Evolutionary conservation across 2,329 filamentous ascomycete genomes (phyloP).

Genomic region (Hypoxylon sp.): DNA sequence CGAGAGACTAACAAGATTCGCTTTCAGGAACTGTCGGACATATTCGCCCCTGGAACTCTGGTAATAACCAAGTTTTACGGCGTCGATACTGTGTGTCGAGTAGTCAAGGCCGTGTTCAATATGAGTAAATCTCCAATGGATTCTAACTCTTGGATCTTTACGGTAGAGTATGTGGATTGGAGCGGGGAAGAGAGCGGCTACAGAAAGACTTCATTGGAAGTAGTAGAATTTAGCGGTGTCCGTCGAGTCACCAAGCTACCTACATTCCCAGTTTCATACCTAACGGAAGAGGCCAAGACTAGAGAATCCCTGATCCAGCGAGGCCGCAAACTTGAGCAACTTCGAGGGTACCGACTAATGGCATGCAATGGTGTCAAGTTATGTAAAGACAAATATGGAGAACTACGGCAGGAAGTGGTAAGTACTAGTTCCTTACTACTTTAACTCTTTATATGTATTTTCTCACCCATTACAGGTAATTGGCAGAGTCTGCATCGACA

Average conservation of each 20-base stretch:
- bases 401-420: background rate
- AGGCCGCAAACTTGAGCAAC: conserved; percentile 53
- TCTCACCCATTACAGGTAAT: conserved; percentile 29
- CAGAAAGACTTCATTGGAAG: conserved; percentile 43
- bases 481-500: conserved; percentile 56
- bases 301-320: conserved; percentile 50
- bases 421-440: background rate
- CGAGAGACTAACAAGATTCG: conserved; percentile 52
- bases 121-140: too few species aligned
- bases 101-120: conserved; percentile 51
- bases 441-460: background rate
- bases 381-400: conserved; percentile 35
- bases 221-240: conserved; percentile 50
- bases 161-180: conserved; percentile 57
- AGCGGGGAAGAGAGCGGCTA: conserved; percentile 55
- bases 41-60: conserved; percentile 55
- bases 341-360: conserved; percentile 56
- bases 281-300: conserved; percentile 45
- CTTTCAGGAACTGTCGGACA: conserved; percentile 55
- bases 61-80: conserved; percentile 54
- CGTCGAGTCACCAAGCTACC: conserved; percentile 50
- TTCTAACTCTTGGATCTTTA: conserved; percentile 35
- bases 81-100: conserved; percentile 56
- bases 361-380: conserved; percentile 52
- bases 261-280: conserved; percentile 53